phyloP scores from a whole-genome alignment of 768 basidiomycete genomes.

The Boletus insuetus region DNA sequence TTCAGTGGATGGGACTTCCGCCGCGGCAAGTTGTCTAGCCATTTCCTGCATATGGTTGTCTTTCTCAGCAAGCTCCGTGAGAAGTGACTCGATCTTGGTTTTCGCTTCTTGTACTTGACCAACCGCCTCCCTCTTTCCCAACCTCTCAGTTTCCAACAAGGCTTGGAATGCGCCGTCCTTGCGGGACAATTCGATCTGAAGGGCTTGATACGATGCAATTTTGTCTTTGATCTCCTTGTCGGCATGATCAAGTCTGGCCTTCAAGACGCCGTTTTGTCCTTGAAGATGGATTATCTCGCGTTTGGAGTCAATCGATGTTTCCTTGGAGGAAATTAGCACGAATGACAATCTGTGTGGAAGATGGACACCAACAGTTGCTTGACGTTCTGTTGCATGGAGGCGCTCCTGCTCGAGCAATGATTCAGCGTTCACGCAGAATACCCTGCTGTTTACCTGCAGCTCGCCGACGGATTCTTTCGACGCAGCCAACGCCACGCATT shows the following conservation, averaged over 20 bases:
- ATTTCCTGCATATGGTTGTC: constrained; percentile 21
- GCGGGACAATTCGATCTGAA: constrained; percentile 24
- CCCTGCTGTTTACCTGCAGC: constrained; percentile 37
- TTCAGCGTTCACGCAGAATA: background rate
- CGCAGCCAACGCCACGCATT: constrained; percentile 48
- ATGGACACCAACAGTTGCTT: constrained; percentile 14
- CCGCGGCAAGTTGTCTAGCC: constrained; percentile 19
- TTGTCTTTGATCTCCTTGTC: constrained; percentile 11
- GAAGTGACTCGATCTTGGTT: constrained; percentile 18
- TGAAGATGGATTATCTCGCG: constrained; percentile 17
- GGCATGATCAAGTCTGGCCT: constrained; percentile 11
- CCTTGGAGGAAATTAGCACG: constrained; percentile 13
- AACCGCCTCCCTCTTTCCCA: constrained; percentile 18
- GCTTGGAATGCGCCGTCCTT: constrained; percentile 26
- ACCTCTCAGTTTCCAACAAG: constrained; percentile 24
- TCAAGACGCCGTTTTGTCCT: constrained; percentile 22
- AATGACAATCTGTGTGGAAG: background rate
- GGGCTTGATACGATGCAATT: constrained; percentile 5
- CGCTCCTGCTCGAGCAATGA: constrained; percentile 18
- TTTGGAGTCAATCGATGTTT: constrained; percentile 10
- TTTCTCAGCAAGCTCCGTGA: constrained; percentile 20
- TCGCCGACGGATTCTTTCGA: constrained; percentile 55
- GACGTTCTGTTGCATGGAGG: constrained; percentile 18
- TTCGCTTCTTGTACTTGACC: constrained; percentile 19
- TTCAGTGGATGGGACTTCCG: constrained; percentile 23